Evolutionary conservation across 176 grass and related monocot species (phyloP).

Genomic region (Lolium multiflorum): DNA sequence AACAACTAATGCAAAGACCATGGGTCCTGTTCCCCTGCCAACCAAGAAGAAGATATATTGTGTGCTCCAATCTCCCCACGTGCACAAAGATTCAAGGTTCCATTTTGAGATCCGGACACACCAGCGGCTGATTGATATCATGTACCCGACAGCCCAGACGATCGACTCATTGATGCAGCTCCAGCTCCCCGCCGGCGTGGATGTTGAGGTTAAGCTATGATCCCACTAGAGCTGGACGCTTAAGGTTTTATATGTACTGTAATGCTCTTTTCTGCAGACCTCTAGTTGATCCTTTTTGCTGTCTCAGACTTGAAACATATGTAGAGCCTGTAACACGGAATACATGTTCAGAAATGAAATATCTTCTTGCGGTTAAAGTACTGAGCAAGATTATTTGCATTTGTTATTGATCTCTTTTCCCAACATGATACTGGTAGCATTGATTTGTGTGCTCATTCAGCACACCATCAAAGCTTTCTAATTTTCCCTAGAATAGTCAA

Average conservation of each 20-base stretch:
- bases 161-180: slow-evolving; percentile 95
- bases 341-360: slow-evolving; percentile 27
- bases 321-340: slow-evolving; percentile 50
- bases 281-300: slow-evolving; percentile 28
- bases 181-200: slow-evolving; percentile 92
- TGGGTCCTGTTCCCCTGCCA: slow-evolving; percentile 88
- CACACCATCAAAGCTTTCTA: background rate
- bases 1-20: slow-evolving; percentile 90
- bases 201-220: slow-evolving; percentile 98
- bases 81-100: slow-evolving; percentile 96
- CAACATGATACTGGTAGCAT: background rate
- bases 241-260: slow-evolving; percentile 27
- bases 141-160: slow-evolving; percentile 92
- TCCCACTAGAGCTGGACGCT: slow-evolving; percentile 35
- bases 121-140: slow-evolving; percentile 89
- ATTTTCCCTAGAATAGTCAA: background rate
- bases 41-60: slow-evolving; percentile 86
- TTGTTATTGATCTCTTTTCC: too few species aligned
- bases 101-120: slow-evolving; percentile 97
- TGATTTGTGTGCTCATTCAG: background rate
- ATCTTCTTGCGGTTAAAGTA: slow-evolving; percentile 30
- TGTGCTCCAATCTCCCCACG: slow-evolving; percentile 95
- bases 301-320: slow-evolving; percentile 39
- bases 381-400: background rate
- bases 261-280: slow-evolving; percentile 24